These are phyloP conservation scores for Musa beccarii DNA, from an alignment of 176 grass and related monocot genomes.

Conservation along the genomic window DNA sequence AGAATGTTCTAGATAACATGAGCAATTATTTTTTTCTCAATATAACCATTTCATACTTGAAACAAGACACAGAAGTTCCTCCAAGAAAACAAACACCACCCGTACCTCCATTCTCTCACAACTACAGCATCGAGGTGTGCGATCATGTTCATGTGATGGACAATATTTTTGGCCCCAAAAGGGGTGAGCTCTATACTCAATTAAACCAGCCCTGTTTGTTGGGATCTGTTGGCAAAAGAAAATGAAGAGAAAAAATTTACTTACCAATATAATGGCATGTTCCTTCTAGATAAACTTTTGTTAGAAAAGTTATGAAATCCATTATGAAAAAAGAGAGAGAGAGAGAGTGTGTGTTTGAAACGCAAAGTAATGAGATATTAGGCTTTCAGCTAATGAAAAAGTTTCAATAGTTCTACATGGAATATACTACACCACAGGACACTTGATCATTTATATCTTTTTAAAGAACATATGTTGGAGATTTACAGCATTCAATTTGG, in stretches of 20 bases:
- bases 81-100: neutral
- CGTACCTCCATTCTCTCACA: constrained; percentile 25
- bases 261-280: neutral
- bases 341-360: neutral
- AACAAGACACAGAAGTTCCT: neutral
- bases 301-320: neutral
- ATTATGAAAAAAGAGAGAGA: neutral
- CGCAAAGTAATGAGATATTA: neutral
- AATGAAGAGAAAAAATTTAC: neutral
- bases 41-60: neutral
- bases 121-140: constrained; percentile 21
- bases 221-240: constrained; percentile 39
- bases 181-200: constrained; percentile 24
- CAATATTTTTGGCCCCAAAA: constrained; percentile 27
- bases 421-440: neutral
- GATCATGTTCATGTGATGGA: constrained; percentile 18
- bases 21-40: neutral
- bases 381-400: too few relatives aligned
- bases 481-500: too few relatives aligned
- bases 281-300: neutral
- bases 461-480: too few relatives aligned
- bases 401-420: neutral
- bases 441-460: neutral
- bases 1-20: neutral
- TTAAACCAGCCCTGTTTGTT: constrained; percentile 20